These are phyloP conservation scores for Lecanoromycetidae sp. DNA, from an alignment of 2,329 filamentous ascomycete species.

Conservation along the genomic window DNA sequence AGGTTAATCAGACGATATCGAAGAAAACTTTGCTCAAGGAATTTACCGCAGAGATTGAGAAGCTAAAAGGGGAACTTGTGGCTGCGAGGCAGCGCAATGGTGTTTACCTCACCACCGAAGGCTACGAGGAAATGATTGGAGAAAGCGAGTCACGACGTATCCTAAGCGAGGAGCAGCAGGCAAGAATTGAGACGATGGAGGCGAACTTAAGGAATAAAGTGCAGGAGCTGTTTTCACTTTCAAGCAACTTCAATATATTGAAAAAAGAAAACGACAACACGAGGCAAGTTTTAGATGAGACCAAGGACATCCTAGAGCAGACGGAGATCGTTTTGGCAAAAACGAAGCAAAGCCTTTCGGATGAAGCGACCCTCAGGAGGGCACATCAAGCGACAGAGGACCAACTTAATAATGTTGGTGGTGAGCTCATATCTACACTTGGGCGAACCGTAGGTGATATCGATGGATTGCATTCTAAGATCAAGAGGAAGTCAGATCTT, in stretches of 20 bases:
- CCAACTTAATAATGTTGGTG: constrained; percentile 60
- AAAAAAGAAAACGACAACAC: constrained; percentile 84
- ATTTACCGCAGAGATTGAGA: constrained; percentile 86
- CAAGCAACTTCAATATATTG: constrained; percentile 72
- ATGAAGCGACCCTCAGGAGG: constrained; percentile 67
- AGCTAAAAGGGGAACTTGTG: constrained; percentile 84
- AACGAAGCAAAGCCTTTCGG: constrained; percentile 62
- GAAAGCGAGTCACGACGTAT: constrained; percentile 88
- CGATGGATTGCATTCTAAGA: constrained; percentile 70
- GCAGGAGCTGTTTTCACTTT: constrained; percentile 78
- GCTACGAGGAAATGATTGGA: constrained; percentile 80
- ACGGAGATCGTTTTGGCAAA: constrained; percentile 73
- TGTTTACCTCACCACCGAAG: constrained; percentile 81
- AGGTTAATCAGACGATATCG: constrained; percentile 80
- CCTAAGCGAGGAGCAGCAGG: constrained; percentile 79
- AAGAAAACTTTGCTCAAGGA: constrained; percentile 88
- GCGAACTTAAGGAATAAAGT: constrained; percentile 83
- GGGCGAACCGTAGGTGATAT: constrained; percentile 69
- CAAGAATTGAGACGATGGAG: constrained; percentile 87
- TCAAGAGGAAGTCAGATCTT: constrained; percentile 71
- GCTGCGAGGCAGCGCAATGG: constrained; percentile 87
- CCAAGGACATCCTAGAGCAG: constrained; percentile 69
- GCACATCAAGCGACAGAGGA: constrained; percentile 79
- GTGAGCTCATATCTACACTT: constrained; percentile 64
- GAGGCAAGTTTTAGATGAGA: constrained; percentile 59